Base-by-base conservation (phyloP, 2,329 filamentous ascomycete species). In the Phaeosphaeria sp. region DNA sequence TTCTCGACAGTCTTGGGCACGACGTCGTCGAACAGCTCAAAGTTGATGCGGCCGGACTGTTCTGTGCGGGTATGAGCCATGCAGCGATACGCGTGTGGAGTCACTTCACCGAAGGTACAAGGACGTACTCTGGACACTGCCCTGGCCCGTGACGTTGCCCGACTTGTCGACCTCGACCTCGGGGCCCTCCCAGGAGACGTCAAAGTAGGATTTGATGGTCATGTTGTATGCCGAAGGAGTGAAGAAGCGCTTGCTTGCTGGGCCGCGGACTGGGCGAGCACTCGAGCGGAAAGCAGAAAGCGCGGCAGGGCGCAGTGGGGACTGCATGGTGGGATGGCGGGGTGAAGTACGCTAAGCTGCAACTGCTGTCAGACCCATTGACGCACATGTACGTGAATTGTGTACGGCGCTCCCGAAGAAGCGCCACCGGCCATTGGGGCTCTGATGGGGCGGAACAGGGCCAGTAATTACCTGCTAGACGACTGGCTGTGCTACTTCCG, bases 1-100 rank as follows among this genome's bases (percentile, higher is more conserved):
- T 95, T 95, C 79, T 86, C 84, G 70, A 86, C 84, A 55, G 94
- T 97, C 88, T 91, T 95, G 80, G 94, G 94, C 78, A 96, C 92
- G 61, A 88, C 85, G 68, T 92, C 86, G 78, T 94, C 86, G 86
- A 84, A 97, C 78, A 98, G 91, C 74, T 89, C 88, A 85, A 97
- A 96, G 84, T 87, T 90, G 85, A 98, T 91, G 77, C 91, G 90
- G 74, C 90, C 92, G 51, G 71, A 73, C 82, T 95, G 90, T 61
- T 15, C 43, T 47, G n/a, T 20, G 43, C 22, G 20, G 1, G 6
- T 48, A 44, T 18, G 6, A 22, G 42, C 9, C 9, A n/a, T n/a
- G n/a, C n/a, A n/a, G n/a, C n/a, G n/a, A n/a, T n/a, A n/a, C n/a
- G n/a, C n/a, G n/a, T n/a, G n/a, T n/a, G n/a, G n/a, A n/a, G n/a